phyloP scores from a whole-genome alignment of 139 green algal species.

The Chlamydomonas sphaeroides region DNA sequence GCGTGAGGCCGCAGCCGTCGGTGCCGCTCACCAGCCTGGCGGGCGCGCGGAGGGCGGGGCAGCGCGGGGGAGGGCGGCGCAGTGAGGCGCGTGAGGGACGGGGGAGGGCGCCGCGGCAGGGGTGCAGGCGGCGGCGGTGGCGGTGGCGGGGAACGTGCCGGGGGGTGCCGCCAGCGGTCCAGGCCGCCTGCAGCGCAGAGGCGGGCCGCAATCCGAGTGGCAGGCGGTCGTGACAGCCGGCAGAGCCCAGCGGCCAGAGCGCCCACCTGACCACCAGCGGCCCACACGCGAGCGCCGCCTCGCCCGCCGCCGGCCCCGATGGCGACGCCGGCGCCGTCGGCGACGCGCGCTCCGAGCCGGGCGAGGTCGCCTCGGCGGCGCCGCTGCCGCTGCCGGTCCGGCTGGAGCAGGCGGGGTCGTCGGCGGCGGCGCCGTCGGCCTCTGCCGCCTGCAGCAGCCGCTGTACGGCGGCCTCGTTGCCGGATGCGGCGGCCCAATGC shows the following conservation, averaged over 20 bases:
- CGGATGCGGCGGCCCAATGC: slow-evolving; percentile 5
- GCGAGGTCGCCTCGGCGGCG: neutral
- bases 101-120: no score
- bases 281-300: no score
- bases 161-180: no score
- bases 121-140: no score
- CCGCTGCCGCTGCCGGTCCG: neutral
- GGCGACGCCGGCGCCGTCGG: neutral
- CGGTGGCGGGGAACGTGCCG: no score
- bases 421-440: neutral
- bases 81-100: neutral
- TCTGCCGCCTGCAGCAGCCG: slow-evolving; percentile 16
- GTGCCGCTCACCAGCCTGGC: neutral
- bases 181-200: no score
- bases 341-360: neutral
- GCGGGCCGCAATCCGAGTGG: no score
- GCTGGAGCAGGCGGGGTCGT: neutral
- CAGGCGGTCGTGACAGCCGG: neutral
- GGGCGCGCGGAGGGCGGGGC: neutral
- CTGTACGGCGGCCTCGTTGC: neutral
- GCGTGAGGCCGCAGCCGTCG: slow-evolving; percentile 2
- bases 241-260: no score
- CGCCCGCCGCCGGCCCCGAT: neutral
- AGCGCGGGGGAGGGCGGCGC: neutral
- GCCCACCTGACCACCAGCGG: no score